These are phyloP conservation scores for Euphorbia pulcherrima DNA, from an alignment of 345 rosid species.

Conservation along the genomic window DNA sequence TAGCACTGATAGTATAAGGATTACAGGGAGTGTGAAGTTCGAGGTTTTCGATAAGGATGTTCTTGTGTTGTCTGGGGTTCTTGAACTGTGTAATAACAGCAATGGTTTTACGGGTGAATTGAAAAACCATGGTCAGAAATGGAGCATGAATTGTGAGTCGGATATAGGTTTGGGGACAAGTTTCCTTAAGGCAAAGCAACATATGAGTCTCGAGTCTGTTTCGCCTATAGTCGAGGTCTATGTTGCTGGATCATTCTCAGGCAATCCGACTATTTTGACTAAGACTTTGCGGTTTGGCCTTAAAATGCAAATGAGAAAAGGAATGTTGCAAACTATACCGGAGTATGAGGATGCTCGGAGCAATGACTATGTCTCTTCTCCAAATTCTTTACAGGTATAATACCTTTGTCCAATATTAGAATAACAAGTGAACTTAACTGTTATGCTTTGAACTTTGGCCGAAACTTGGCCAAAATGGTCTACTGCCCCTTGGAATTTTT, in stretches of 20 bases:
- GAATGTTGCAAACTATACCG: slow-evolving; percentile 21
- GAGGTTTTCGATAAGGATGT: slow-evolving; percentile 23
- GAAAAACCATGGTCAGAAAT: slow-evolving; percentile 16
- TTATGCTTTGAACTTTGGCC: not conserved
- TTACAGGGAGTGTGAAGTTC: slow-evolving; percentile 23
- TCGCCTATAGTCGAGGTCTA: slow-evolving; percentile 27
- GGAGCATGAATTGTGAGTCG: slow-evolving; percentile 27
- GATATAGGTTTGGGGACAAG: slow-evolving; percentile 15
- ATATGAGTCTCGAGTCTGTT: slow-evolving; percentile 12
- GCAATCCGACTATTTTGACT: slow-evolving; percentile 26
- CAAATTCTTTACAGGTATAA: slow-evolving; percentile 20
- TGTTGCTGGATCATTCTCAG: slow-evolving; percentile 29
- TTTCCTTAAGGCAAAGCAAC: slow-evolving; percentile 21
- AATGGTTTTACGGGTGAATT: slow-evolving; percentile 23
- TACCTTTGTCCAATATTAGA: not conserved
- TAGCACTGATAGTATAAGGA: slow-evolving; percentile 28
- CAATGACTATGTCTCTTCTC: slow-evolving; percentile 10
- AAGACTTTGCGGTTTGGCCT: slow-evolving; percentile 21
- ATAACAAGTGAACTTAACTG: not conserved
- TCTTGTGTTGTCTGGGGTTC: slow-evolving; percentile 21
- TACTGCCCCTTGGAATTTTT: too few relatives aligned
- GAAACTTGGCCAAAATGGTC: too few relatives aligned
- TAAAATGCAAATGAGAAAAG: slow-evolving; percentile 16
- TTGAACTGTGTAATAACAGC: slow-evolving; percentile 13
- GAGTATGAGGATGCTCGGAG: slow-evolving; percentile 20